Conservation (phyloP, 768 basidiomycete species). For the Tephrocybe sp. region DNA sequence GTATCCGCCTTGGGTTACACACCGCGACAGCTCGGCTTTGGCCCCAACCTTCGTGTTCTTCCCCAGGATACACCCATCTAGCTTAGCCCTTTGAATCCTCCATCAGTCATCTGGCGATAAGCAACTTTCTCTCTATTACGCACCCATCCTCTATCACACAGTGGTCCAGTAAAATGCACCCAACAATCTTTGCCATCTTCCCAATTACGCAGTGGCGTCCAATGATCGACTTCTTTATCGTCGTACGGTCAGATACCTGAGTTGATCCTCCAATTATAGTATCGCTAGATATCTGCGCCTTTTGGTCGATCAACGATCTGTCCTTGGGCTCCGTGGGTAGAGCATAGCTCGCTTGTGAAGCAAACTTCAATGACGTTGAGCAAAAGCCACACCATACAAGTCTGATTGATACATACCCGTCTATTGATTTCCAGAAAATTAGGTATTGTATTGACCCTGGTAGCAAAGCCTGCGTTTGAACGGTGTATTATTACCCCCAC, state of each 20-base stretch:
- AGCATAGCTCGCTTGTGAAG: conserved; percentile 47
- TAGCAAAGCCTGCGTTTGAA: conserved; percentile 50
- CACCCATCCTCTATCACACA: conserved; percentile 88
- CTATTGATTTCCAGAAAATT: conserved; percentile 80
- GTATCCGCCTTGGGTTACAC: conserved; percentile 76
- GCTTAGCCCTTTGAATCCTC: conserved; percentile 56
- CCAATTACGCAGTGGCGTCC: conserved; percentile 85
- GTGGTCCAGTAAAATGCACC: conserved; percentile 85
- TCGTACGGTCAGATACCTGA: conserved; percentile 74
- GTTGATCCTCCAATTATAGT: conserved; percentile 82
- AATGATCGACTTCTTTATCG: conserved; percentile 75
- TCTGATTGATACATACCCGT: conserved; percentile 50
- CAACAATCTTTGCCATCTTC: conserved; percentile 76
- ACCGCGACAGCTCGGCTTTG: conserved; percentile 65
- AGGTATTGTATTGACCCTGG: conserved; percentile 74
- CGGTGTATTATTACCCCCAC: conserved; percentile 65
- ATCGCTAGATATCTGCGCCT: conserved; percentile 81
- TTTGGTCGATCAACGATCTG: conserved; percentile 70
- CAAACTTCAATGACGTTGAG: conserved; percentile 37
- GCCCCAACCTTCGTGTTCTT: conserved; percentile 68
- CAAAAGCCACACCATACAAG: neutral
- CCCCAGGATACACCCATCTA: conserved; percentile 76
- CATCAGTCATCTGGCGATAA: conserved; percentile 2
- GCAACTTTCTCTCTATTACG: conserved; percentile 19
- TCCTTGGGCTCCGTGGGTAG: conserved; percentile 61